Percentiles rank a stretch among this genome's conserved stretches.
These are phyloP conservation scores for Strigomonas culicis DNA, from an alignment of 208 protist species.

Conservation along the genomic window DNA sequence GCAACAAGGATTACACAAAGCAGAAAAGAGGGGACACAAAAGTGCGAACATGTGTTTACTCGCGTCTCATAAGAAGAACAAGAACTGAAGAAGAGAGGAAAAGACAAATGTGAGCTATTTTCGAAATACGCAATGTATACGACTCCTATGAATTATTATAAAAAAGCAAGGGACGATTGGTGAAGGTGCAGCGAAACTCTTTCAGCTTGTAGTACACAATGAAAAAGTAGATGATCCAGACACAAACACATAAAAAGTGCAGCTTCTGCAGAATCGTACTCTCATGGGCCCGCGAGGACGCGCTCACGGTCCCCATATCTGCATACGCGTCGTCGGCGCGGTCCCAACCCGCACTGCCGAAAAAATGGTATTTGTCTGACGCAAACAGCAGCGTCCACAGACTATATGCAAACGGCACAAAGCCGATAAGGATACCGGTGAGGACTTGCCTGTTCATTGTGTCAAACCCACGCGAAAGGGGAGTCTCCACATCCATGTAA, in stretches of 20 bases:
- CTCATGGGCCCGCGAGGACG: too few relatives aligned
- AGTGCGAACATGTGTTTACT: background rate
- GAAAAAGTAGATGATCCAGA: constrained; percentile 42
- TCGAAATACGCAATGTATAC: too few relatives aligned
- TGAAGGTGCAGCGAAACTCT: constrained; percentile 56
- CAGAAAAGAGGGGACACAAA: constrained; percentile 18
- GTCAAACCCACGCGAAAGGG: background rate
- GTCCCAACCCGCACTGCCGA: too few relatives aligned
- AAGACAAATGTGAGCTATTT: background rate
- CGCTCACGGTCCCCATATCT: too few relatives aligned
- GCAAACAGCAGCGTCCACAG: too few relatives aligned
- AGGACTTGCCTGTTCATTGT: background rate
- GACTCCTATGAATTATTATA: background rate
- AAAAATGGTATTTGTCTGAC: too few relatives aligned
- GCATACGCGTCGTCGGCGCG: too few relatives aligned
- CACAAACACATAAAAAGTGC: constrained; percentile 22
- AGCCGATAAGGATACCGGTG: too few relatives aligned
- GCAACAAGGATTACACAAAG: background rate
- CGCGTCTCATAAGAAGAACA: background rate
- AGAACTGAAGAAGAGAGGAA: background rate
- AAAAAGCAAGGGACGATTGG: constrained; percentile 52
- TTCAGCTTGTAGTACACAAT: constrained; percentile 35
- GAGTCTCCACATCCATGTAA: background rate
- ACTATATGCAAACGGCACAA: too few relatives aligned
- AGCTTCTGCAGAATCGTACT: too few relatives aligned